Conservation (phyloP, 495 filamentous ascomycete species). For the Tuber melanosporum region DNA sequence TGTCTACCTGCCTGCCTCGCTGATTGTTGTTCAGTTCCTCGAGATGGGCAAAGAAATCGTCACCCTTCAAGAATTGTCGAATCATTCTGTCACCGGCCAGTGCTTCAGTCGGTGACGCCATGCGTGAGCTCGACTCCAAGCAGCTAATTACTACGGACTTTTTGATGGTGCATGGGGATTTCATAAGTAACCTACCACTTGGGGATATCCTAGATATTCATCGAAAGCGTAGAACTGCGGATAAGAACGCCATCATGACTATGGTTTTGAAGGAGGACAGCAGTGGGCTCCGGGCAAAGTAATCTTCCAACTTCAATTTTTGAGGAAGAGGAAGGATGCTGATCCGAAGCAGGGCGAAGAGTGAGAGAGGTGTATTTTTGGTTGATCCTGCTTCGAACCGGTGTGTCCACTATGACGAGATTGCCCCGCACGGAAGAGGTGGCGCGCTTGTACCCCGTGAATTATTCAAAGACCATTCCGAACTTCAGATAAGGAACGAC, state of each 20-base stretch:
- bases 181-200: slow-evolving; percentile 84
- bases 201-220: slow-evolving; percentile 72
- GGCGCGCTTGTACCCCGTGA: slow-evolving; percentile 58
- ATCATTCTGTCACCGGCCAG: slow-evolving; percentile 81
- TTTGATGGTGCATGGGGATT: slow-evolving; percentile 82
- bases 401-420: slow-evolving; percentile 90
- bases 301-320: not conserved
- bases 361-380: slow-evolving; percentile 73
- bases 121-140: slow-evolving; percentile 86
- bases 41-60: slow-evolving; percentile 62
- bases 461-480: slow-evolving; percentile 54
- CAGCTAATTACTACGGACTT: slow-evolving; percentile 85
- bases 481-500: slow-evolving; percentile 76
- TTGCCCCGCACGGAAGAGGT: slow-evolving; percentile 43
- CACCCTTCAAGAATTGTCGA: slow-evolving; percentile 77
- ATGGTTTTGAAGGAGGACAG: slow-evolving; percentile 80
- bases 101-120: slow-evolving; percentile 81
- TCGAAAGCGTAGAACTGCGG: slow-evolving; percentile 67
- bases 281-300: slow-evolving; percentile 64
- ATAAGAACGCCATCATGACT: slow-evolving; percentile 98
- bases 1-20: not conserved
- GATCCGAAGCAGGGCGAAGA: slow-evolving; percentile 46
- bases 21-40: slow-evolving; percentile 48
- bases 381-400: slow-evolving; percentile 72
- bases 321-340: not conserved